These are phyloP conservation scores for Arachnopeziza araneosa DNA, from an alignment of 2,329 filamentous ascomycete species.

Conservation along the genomic window DNA sequence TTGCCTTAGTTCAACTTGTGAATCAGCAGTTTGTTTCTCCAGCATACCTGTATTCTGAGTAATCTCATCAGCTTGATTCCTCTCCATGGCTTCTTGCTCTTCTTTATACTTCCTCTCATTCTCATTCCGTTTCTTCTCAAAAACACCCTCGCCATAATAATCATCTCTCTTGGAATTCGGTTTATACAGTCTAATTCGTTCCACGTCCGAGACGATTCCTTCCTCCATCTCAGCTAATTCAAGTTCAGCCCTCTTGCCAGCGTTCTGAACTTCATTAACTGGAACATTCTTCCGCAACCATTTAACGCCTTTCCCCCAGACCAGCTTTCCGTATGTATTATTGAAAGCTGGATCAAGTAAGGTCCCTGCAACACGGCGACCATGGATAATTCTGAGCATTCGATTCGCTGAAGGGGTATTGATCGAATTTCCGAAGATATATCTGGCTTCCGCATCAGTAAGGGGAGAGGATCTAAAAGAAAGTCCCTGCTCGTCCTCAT, in stretches of 20 bases:
- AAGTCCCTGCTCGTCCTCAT: conserved; percentile 50
- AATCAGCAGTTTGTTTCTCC: conserved; percentile 13
- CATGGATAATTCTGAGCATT: conserved; percentile 54
- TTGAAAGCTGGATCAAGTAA: conserved; percentile 47
- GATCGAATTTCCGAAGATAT: conserved; percentile 47
- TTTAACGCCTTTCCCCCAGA: conserved; percentile 43
- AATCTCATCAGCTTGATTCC: conserved; percentile 34
- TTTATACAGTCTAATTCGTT: conserved; percentile 26
- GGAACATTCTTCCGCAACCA: conserved; percentile 51
- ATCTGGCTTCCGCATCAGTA: conserved; percentile 39
- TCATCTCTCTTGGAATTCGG: conserved; percentile 31
- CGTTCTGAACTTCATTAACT: conserved; percentile 56
- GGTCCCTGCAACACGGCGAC: conserved; percentile 58
- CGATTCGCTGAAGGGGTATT: conserved; percentile 43
- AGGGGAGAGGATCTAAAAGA: conserved; percentile 47
- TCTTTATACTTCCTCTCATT: conserved; percentile 40
- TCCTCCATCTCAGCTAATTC: conserved; percentile 50
- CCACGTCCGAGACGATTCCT: conserved; percentile 26
- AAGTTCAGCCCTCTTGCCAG: conserved; percentile 56
- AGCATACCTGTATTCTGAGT: conserved; percentile 24
- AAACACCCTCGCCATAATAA: conserved; percentile 51
- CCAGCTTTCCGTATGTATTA: conserved; percentile 18
- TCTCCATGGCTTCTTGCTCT: conserved; percentile 39
- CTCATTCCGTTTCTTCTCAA: conserved; percentile 53
- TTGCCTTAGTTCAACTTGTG: conserved; percentile 24